A percentile compares a stretch with the other conserved stretches of the same genome.
These are phyloP conservation scores for Tephrocybe rancida DNA, from an alignment of 768 basidiomycete species.

Conservation along the genomic window DNA sequence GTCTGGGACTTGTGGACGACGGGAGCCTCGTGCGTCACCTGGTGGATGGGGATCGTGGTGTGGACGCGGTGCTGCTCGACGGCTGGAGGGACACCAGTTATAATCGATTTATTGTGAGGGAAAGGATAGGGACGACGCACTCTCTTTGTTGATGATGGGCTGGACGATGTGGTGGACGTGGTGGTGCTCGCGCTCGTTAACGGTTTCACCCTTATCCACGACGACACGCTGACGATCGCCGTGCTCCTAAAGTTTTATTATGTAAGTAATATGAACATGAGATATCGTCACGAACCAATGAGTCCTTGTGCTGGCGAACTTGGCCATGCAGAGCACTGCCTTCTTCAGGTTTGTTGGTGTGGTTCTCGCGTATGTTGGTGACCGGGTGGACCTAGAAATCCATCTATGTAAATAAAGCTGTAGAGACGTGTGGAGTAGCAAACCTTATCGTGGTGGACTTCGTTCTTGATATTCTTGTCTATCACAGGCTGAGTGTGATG, in stretches of 20 bases:
- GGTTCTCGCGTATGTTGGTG: not conserved
- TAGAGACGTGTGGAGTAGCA: not conserved
- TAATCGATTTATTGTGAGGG: not conserved
- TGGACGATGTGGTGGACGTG: conserved; percentile 12
- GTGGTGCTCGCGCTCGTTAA: conserved; percentile 5
- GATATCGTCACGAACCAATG: not conserved
- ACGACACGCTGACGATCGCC: not conserved
- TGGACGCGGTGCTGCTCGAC: conserved; percentile 30
- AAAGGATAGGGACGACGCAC: conserved; percentile 20
- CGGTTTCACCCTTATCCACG: conserved; percentile 5
- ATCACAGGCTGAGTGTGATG: conserved; percentile 38
- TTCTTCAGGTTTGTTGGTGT: conserved; percentile 5
- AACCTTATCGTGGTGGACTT: conserved; percentile 28
- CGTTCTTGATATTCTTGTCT: conserved; percentile 27
- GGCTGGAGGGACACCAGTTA: conserved; percentile 25
- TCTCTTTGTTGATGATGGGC: conserved; percentile 37
- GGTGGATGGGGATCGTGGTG: conserved; percentile 36
- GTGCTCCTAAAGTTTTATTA: not conserved
- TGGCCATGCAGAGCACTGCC: conserved; percentile 2
- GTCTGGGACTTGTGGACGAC: conserved; percentile 36
- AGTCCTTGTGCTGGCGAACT: not conserved
- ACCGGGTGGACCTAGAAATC: not conserved
- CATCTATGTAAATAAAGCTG: not conserved
- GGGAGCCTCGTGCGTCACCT: conserved; percentile 38
- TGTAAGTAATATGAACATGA: not conserved